Conservation (phyloP, 768 basidiomycete genomes). For the Tephrocybe rancida region DNA sequence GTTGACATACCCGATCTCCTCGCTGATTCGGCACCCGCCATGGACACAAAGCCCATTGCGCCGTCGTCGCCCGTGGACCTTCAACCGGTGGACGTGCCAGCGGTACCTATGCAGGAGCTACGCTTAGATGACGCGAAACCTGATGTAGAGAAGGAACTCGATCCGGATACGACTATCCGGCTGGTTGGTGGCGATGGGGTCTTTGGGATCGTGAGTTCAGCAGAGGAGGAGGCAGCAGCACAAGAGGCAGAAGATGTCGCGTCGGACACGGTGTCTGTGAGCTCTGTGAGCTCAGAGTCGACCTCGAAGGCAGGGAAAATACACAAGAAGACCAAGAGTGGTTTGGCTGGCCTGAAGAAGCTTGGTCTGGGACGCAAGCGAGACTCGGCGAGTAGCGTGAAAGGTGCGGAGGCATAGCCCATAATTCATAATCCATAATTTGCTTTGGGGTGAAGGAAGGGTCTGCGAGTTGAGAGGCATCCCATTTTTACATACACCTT, state of each 20-base stretch:
- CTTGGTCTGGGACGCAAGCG: constrained; percentile 54
- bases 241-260: constrained; percentile 29
- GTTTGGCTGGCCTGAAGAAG: constrained; percentile 58
- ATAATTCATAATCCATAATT: not conserved
- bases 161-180: constrained; percentile 51
- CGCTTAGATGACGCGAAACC: not conserved
- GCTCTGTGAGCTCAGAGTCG: constrained; percentile 34
- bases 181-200: constrained; percentile 60
- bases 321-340: constrained; percentile 61
- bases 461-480: not conserved
- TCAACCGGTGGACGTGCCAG: constrained; percentile 10
- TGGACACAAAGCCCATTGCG: constrained; percentile 39
- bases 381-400: constrained; percentile 49
- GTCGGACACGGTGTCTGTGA: constrained; percentile 38
- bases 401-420: constrained; percentile 31
- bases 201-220: constrained; percentile 33
- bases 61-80: constrained; percentile 24
- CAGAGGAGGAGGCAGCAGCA: constrained; percentile 25
- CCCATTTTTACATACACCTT: constrained; percentile 4
- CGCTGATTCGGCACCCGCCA: constrained; percentile 39
- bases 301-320: constrained; percentile 31
- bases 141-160: constrained; percentile 14
- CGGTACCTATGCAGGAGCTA: constrained; percentile 4
- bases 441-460: not conserved
- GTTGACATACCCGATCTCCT: constrained; percentile 53